These are phyloP conservation scores for Mucor plumbeus DNA, from an alignment of 371 early-diverging fungal genomes.

Conservation along the genomic window DNA sequence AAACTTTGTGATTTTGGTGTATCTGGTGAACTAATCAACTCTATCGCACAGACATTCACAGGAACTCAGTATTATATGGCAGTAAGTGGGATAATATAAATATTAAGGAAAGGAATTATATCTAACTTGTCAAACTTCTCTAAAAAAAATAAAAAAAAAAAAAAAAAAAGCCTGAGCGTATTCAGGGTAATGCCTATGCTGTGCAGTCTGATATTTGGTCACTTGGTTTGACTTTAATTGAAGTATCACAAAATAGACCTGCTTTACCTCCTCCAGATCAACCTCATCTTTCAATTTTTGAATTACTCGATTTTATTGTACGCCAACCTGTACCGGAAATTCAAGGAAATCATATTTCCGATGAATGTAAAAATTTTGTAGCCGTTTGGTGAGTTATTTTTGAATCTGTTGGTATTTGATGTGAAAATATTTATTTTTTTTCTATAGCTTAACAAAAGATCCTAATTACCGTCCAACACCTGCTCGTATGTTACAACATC, in stretches of 20 bases:
- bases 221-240: conserved; percentile 90
- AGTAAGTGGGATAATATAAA: conserved; percentile 54
- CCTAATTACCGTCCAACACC: conserved; percentile 79
- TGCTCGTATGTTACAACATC: conserved; percentile 70
- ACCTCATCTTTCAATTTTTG: conserved; percentile 81
- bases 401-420: neutral
- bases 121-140: neutral
- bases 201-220: conserved; percentile 97
- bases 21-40: conserved; percentile 88
- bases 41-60: conserved; percentile 92
- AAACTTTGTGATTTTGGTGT: conserved; percentile 98
- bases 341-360: conserved; percentile 59
- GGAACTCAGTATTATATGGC: conserved; percentile 98
- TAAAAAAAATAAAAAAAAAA: too few relatives aligned
- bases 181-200: conserved; percentile 89
- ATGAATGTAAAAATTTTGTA: conserved; percentile 82
- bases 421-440: neutral
- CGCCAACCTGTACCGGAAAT: conserved; percentile 86
- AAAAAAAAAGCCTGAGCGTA: conserved; percentile 91
- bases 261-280: conserved; percentile 80
- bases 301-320: conserved; percentile 90
- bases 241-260: conserved; percentile 89
- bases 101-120: neutral
- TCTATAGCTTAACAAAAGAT: conserved; percentile 77
- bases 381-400: conserved; percentile 44